These are phyloP conservation scores for Xylaria sp. DNA, from an alignment of 2,329 filamentous ascomycete genomes.

Conservation along the genomic window DNA sequence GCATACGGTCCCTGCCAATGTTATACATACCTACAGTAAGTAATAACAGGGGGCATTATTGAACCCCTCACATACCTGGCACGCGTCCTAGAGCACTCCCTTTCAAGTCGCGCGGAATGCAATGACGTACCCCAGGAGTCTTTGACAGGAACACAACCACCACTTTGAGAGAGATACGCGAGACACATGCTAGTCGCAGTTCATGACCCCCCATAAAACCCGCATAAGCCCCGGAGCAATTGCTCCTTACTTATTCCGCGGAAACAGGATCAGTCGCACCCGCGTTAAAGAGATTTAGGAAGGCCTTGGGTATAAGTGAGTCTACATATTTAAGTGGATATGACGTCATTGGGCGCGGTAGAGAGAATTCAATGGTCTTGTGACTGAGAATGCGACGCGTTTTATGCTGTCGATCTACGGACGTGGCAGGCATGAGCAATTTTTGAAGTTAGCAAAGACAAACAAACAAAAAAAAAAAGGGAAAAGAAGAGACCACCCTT, in stretches of 20 bases:
- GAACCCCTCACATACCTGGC: slow-evolving; percentile 3
- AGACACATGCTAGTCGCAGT: background rate
- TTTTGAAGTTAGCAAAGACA: background rate
- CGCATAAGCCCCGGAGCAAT: slow-evolving; percentile 35
- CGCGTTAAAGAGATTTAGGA: background rate
- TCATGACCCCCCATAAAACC: slow-evolving; percentile 8
- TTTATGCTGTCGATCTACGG: background rate
- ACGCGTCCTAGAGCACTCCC: background rate
- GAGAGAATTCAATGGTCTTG: slow-evolving; percentile 6
- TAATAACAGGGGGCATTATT: slow-evolving; percentile 5
- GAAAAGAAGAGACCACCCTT: background rate
- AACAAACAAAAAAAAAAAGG: background rate
- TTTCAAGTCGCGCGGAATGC: background rate
- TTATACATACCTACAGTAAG: background rate
- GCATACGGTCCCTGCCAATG: background rate
- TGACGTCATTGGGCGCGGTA: slow-evolving; percentile 25
- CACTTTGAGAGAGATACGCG: background rate
- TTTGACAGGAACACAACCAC: slow-evolving; percentile 16
- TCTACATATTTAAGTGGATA: background rate
- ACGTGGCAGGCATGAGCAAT: background rate
- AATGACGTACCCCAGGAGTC: slow-evolving; percentile 31
- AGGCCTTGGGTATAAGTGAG: background rate
- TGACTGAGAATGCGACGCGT: slow-evolving; percentile 3
- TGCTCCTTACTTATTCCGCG: slow-evolving; percentile 27
- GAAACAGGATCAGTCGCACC: slow-evolving; percentile 13